phyloP scores from a whole-genome alignment of 164 flowering plant species.

The Malania oleifera region DNA sequence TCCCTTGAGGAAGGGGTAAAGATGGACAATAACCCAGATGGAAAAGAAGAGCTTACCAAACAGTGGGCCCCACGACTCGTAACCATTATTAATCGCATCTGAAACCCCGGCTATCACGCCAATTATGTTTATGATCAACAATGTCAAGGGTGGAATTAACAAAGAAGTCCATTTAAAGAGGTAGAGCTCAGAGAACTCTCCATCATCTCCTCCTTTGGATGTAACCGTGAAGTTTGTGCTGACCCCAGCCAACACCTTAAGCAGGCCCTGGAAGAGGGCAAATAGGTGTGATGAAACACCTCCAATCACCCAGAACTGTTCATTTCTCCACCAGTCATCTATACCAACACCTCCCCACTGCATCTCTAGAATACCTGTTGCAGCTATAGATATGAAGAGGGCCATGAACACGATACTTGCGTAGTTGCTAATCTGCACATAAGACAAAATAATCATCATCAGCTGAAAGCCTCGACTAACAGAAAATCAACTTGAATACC shows the following conservation, averaged over 20 bases:
- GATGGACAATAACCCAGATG: constrained; percentile 73
- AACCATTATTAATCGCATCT: constrained; percentile 66
- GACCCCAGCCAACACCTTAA: constrained; percentile 73
- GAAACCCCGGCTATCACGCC: constrained; percentile 64
- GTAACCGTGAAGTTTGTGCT: constrained; percentile 82
- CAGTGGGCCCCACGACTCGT: constrained; percentile 76
- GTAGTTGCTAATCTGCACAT: constrained; percentile 73
- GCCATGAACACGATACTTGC: constrained; percentile 68
- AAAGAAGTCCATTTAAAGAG: constrained; percentile 74
- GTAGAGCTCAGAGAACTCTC: constrained; percentile 68
- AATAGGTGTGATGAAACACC: constrained; percentile 71
- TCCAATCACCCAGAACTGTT: constrained; percentile 88
- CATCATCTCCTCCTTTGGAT: constrained; percentile 73
- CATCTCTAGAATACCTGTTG: constrained; percentile 68
- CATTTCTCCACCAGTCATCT: constrained; percentile 86
- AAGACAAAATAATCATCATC: too few species aligned
- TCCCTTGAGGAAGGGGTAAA: constrained; percentile 83
- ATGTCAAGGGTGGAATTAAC: constrained; percentile 58
- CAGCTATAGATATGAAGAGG: constrained; percentile 65
- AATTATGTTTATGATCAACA: constrained; percentile 57
- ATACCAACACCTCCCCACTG: constrained; percentile 73
- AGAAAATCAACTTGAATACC: too few species aligned
- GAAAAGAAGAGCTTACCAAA: constrained; percentile 72
- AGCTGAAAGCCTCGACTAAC: neutral
- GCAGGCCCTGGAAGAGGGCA: constrained; percentile 76